Conservation (phyloP, 495 filamentous ascomycete species). For the Aspergillus cristatus region DNA sequence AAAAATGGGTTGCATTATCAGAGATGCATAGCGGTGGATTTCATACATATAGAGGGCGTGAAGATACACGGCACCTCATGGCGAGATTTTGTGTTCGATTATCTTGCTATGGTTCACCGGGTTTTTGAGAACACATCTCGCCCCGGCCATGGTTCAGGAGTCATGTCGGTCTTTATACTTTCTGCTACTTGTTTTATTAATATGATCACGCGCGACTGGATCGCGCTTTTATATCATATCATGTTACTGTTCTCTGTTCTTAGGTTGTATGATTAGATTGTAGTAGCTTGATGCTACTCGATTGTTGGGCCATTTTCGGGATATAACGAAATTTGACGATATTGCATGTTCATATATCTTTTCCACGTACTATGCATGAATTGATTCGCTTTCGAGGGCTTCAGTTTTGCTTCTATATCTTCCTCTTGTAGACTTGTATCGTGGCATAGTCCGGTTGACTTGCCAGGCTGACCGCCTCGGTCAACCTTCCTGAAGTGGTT, state of each 20-base stretch:
- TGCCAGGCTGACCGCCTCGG: constrained; percentile 1
- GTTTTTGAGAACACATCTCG: constrained; percentile 4
- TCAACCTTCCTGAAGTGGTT: constrained; percentile 1
- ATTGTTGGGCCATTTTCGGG: too few relatives aligned
- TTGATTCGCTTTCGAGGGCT: too few relatives aligned
- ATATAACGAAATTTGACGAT: too few relatives aligned
- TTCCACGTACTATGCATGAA: too few relatives aligned
- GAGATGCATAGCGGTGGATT: constrained; percentile 12
- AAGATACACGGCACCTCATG: constrained; percentile 1
- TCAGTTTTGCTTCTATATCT: too few relatives aligned
- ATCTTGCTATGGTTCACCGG: neutral
- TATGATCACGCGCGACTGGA: constrained; percentile 6
- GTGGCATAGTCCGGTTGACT: neutral
- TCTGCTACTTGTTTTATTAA: constrained; percentile 9
- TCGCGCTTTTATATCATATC: constrained; percentile 12
- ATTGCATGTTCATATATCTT: too few relatives aligned
- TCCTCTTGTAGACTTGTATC: neutral
- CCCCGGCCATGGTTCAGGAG: neutral
- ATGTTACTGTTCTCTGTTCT: too few relatives aligned
- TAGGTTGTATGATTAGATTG: too few relatives aligned
- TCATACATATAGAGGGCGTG: constrained; percentile 3
- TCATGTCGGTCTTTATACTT: constrained; percentile 5
- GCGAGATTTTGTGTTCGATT: neutral
- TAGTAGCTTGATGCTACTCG: too few relatives aligned
- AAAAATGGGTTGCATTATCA: constrained; percentile 12